Evolutionary conservation across 176 grass and related monocot species (phyloP), one percentile per base, ranked within the genome.

Genomic region (Chrysopogon serrulatus): DNA sequence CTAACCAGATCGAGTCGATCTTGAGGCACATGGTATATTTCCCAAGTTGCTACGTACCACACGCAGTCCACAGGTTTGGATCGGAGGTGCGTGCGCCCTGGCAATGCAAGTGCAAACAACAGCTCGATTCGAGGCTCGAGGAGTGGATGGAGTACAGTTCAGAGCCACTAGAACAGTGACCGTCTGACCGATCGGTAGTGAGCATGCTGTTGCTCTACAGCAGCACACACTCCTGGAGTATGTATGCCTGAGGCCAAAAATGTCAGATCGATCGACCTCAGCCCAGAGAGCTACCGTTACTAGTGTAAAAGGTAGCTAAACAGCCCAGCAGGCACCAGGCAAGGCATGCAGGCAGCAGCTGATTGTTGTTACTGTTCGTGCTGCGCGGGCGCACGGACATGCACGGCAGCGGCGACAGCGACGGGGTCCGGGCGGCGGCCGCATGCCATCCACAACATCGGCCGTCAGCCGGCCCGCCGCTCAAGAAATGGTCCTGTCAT

Each of bases 401-500:
- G 62, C 71, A 71, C 42, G 71, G 82, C 76, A 80, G 40, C 21
- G 28, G 4, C 26, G 74, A 84, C 76, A 74, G 60, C 15, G 68
- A 85, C 39, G 9, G 39, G 56, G 43, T 27, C 6, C 30, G 24
- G 7, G 13, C 28, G 2, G 70, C 32, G 49, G 56, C 44, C n/a
- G 80, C 65, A 78, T 59, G 69, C 10, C 37, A 82, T 77, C 64
- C 74, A 65, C 42, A 53, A 79, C 32, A 34, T 51, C 42, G 42
- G 31, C 32, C 12, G 41, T 12, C 45, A 5, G 56, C 56, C 81
- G 36, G 42, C n/a, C n/a, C n/a, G n/a, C n/a, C n/a, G n/a, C n/a
- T n/a, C 56, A 53, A 82, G 44, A n/a, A n/a, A n/a, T n/a, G n/a
- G n/a, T n/a, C 54, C 28, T 86, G 84, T 89, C 87, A 30, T 23